Percentiles rank a stretch among this genome's conserved stretches.
Conservation (phyloP, 1,139 yeast genomes). For the Candida sp. region DNA sequence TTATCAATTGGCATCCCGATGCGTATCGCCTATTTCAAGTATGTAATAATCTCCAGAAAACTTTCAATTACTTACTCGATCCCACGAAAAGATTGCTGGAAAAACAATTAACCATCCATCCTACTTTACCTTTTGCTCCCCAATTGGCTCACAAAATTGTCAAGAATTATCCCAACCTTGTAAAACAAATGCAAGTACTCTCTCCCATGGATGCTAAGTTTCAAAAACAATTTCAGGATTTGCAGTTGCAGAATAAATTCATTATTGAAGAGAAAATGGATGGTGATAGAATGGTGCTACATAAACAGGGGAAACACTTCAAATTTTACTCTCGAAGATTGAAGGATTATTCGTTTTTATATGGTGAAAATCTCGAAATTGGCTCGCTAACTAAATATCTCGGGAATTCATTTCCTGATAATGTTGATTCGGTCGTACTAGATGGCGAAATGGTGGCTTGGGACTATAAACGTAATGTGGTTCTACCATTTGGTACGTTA, state of each 20-base stretch:
- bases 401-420: constrained; percentile 36
- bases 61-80: constrained; percentile 58
- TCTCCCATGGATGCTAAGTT: constrained; percentile 19
- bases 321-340: constrained; percentile 68
- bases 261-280: constrained; percentile 89
- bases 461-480: constrained; percentile 57
- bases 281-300: constrained; percentile 86
- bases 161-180: constrained; percentile 45
- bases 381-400: constrained; percentile 66
- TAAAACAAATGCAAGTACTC: constrained; percentile 33
- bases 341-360: constrained; percentile 68
- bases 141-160: constrained; percentile 61
- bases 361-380: constrained; percentile 58
- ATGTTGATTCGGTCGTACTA: constrained; percentile 51
- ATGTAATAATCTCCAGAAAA: constrained; percentile 62
- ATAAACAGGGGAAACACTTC: constrained; percentile 44
- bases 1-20: constrained; percentile 79
- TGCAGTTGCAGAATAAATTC: constrained; percentile 37
- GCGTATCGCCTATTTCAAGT: constrained; percentile 63
- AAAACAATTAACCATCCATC: constrained; percentile 43
- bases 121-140: constrained; percentile 63
- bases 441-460: constrained; percentile 97
- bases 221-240: constrained; percentile 12
- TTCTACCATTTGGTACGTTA: constrained; percentile 79
- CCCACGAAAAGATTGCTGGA: constrained; percentile 39